Evolutionary conservation across 257 asterid species (phyloP).

Genomic region (Solanum corneliomulleri): DNA sequence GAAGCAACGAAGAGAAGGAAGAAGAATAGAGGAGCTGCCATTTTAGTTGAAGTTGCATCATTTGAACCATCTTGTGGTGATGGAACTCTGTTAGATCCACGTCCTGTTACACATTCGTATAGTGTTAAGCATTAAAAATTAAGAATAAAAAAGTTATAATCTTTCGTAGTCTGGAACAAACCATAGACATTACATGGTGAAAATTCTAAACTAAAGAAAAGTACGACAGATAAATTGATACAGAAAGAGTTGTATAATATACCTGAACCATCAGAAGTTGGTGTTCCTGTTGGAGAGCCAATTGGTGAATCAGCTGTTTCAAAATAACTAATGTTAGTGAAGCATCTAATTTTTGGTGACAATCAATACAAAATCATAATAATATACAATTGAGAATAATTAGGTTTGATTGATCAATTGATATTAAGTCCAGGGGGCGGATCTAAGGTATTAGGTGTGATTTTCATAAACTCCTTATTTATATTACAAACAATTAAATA

Average conservation of each 20-base stretch:
- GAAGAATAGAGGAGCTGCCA: conserved; percentile 26
- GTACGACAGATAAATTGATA: not conserved
- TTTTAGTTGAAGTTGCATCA: conserved; percentile 20
- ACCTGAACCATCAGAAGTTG: not conserved
- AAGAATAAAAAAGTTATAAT: not conserved
- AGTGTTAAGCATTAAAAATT: not conserved
- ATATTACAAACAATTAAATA: not conserved
- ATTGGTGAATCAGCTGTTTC: conserved; percentile 50
- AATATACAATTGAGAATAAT: not conserved
- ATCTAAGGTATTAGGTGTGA: not conserved
- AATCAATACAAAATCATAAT: not conserved
- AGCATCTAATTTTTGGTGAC: not conserved
- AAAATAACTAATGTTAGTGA: not conserved
- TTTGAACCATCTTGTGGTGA: conserved; percentile 18
- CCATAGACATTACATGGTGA: not conserved
- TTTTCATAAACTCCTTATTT: not conserved
- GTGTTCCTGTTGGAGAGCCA: conserved; percentile 27
- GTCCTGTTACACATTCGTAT: conserved; percentile 4
- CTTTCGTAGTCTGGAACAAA: not conserved
- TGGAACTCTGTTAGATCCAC: conserved; percentile 20
- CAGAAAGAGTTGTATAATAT: not conserved
- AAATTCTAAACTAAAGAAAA: not conserved
- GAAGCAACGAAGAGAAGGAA: conserved; percentile 22
- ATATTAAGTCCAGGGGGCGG: not conserved
- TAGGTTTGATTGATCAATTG: not conserved